Evolutionary conservation across 2,329 filamentous ascomycete species (phyloP).

Genomic region (Endothia cerciana): DNA sequence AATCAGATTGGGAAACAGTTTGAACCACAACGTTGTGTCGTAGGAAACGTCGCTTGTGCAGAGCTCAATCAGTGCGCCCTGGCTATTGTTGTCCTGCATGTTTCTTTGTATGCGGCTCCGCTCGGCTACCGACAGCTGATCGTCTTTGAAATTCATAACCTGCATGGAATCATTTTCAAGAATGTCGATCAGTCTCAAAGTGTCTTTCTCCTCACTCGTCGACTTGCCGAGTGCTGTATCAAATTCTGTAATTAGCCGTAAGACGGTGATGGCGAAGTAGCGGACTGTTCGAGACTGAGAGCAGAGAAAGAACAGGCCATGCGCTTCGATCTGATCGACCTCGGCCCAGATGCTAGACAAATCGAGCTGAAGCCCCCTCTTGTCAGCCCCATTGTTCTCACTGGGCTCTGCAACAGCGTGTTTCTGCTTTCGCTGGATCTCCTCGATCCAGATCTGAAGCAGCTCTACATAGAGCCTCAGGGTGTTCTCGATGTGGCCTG

Average conservation of each 20-base stretch:
- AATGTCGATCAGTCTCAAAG: slow-evolving; percentile 81
- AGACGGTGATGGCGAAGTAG: slow-evolving; percentile 86
- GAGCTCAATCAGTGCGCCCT: slow-evolving; percentile 87
- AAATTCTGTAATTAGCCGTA: slow-evolving; percentile 91
- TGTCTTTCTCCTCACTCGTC: slow-evolving; percentile 61
- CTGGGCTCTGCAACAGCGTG: slow-evolving; percentile 68
- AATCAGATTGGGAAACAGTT: slow-evolving; percentile 94
- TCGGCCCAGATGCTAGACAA: slow-evolving; percentile 87
- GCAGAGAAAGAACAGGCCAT: slow-evolving; percentile 95
- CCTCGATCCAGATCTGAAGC: slow-evolving; percentile 95
- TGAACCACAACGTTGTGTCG: slow-evolving; percentile 95
- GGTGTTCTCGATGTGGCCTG: slow-evolving; percentile 93
- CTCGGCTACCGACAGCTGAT: slow-evolving; percentile 88
- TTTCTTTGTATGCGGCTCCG: slow-evolving; percentile 89
- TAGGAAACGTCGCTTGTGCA: slow-evolving; percentile 96
- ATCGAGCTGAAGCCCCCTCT: slow-evolving; percentile 77
- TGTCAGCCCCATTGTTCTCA: slow-evolving; percentile 68
- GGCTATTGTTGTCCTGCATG: slow-evolving; percentile 79
- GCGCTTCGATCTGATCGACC: slow-evolving; percentile 95
- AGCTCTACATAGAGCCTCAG: slow-evolving; percentile 91
- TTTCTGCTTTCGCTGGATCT: slow-evolving; percentile 84
- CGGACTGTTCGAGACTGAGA: slow-evolving; percentile 91
- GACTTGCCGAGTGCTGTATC: slow-evolving; percentile 83
- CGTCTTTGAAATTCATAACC: slow-evolving; percentile 90
- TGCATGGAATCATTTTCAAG: slow-evolving; percentile 86